Base-by-base conservation (phyloP, 345 rosid genomes). In the Ceriops tagal region DNA sequence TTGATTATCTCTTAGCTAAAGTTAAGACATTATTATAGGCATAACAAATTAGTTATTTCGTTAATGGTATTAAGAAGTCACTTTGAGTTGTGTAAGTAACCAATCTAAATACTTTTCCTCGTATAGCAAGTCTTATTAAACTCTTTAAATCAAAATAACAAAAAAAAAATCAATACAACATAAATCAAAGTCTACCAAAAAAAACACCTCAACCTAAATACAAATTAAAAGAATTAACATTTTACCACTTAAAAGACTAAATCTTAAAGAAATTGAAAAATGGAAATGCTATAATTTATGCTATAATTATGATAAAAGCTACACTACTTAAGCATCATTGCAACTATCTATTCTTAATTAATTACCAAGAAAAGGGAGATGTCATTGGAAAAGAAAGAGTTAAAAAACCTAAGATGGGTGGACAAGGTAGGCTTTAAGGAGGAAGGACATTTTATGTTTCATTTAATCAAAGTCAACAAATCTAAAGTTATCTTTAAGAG, bases 61-160 rank as follows among this genome's bases (percentile, higher is more conserved):
- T 51, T 3, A 19, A 2, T 0, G 2, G 22, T 18, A 1, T 52
- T 5, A 5, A 8, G 3, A 0, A 20, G 24, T 18, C 5, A 20
- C 20, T 6, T 52, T 1, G 3, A 20, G 10, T 3, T 6, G 3
- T 52, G 0, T 0, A 0, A 1, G 3, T 9, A 1, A 3, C 56
- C 5, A 52, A 52, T 22, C 24, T 1, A 52, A 1, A 52, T 6
- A 52, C 2, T 5, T 3, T 20, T 5, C 56, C 56, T 18, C 2
- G 1, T 52, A 22, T 22, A 18, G 0, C 2, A 1, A 2, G 24
- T 9, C 24, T 52, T 3, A 1, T 9, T 1, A 0, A 0, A 52
- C 56, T 20, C 24, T 20, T 18, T 0, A 3, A 52, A 52, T 20
- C 56, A 20, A 6, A 20, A 52, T 52, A 20, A 4, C 10, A 52